A percentile compares a stretch with the other conserved stretches of the same genome.
phyloP scores from a whole-genome alignment of 495 filamentous ascomycete species.

The Chaetomium cochliodes region DNA sequence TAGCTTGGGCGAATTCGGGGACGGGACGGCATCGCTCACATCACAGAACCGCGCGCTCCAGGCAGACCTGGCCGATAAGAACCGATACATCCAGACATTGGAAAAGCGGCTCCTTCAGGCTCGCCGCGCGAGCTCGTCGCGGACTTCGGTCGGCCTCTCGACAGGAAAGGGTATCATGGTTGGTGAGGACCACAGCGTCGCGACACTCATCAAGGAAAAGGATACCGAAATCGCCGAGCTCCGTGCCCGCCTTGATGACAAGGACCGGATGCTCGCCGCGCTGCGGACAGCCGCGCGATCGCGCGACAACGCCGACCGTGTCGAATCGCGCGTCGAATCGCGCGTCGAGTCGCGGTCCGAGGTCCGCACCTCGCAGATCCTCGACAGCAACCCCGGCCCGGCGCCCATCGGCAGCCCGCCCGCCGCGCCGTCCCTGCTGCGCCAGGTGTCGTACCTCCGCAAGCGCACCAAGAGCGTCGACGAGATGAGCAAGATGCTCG shows the following conservation, averaged over 20 bases:
- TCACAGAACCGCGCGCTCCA: conserved; percentile 85
- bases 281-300: conserved; percentile 84
- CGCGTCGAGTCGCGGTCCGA: conserved; percentile 44
- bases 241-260: conserved; percentile 86
- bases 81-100: conserved; percentile 89
- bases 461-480: conserved; percentile 71
- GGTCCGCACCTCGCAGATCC: conserved; percentile 46
- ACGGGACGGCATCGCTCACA: conserved; percentile 77
- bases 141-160: conserved; percentile 69
- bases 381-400: conserved; percentile 40
- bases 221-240: conserved; percentile 92
- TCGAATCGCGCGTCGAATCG: conserved; percentile 46
- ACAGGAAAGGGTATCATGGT: conserved; percentile 58
- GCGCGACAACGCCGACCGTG: conserved; percentile 71
- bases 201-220: conserved; percentile 74
- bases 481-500: conserved; percentile 84
- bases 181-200: conserved; percentile 66
- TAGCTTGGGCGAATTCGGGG: conserved; percentile 75
- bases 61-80: conserved; percentile 91
- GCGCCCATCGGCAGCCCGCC: conserved; percentile 41
- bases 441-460: conserved; percentile 42
- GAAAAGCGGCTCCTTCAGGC: conserved; percentile 92
- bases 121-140: conserved; percentile 81
- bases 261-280: conserved; percentile 88
- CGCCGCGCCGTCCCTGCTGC: conserved; percentile 37